Evolutionary conservation across 192 early-diverging fungal species (phyloP).

Genomic region (Spinellus fusiger): DNA sequence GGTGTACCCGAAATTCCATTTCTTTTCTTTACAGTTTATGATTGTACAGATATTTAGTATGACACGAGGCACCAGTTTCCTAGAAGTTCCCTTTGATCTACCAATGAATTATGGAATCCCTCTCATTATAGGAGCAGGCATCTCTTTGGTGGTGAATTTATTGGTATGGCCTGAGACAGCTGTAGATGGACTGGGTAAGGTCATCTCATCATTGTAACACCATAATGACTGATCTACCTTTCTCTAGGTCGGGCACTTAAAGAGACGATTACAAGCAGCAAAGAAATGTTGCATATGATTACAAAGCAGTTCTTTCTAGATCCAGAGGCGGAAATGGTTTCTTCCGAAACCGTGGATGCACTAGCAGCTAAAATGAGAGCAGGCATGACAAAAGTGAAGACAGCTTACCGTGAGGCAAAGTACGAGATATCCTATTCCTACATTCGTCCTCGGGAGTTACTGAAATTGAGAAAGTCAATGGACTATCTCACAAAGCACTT

Average conservation of each 20-base stretch:
- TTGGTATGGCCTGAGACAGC: slow-evolving; percentile 46
- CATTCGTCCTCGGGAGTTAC: slow-evolving; percentile 18
- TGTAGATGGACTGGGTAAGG: slow-evolving; percentile 41
- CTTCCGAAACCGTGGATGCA: slow-evolving; percentile 9
- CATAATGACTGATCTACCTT: not conserved
- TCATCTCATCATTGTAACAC: not conserved
- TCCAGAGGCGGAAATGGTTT: slow-evolving; percentile 5
- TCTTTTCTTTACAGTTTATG: slow-evolving; percentile 38
- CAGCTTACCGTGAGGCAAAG: slow-evolving; percentile 29
- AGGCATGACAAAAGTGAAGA: slow-evolving; percentile 29
- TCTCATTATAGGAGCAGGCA: slow-evolving; percentile 31
- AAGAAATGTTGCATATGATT: slow-evolving; percentile 25
- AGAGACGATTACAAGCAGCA: slow-evolving; percentile 26
- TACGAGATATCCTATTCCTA: slow-evolving; percentile 33
- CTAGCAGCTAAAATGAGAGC: slow-evolving; percentile 19
- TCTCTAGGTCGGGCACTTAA: slow-evolving; percentile 26
- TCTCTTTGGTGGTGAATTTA: slow-evolving; percentile 37
- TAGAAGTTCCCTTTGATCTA: not conserved
- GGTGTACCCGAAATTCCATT: slow-evolving; percentile 38
- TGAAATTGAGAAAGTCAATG: slow-evolving; percentile 18
- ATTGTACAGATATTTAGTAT: slow-evolving; percentile 40
- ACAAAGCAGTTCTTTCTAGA: slow-evolving; percentile 32
- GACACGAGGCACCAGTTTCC: slow-evolving; percentile 20
- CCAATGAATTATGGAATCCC: slow-evolving; percentile 30
- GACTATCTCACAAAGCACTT: slow-evolving; percentile 26